phyloP scores from a whole-genome alignment of 352 stramenopile genomes.

The Nothophytophthora sp. region DNA sequence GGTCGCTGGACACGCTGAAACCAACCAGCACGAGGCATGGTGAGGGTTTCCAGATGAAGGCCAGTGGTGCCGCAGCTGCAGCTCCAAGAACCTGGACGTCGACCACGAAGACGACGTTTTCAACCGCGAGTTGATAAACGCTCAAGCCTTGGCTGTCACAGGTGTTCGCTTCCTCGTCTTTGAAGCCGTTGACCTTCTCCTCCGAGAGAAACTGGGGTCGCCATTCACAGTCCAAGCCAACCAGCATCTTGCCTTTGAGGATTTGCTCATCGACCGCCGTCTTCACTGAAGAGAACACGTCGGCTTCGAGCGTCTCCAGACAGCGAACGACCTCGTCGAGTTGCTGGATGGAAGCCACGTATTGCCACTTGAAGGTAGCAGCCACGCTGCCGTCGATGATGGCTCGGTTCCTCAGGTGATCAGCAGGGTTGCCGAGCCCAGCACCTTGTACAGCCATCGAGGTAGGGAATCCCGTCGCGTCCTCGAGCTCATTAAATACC shows the following conservation, averaged over 20 bases:
- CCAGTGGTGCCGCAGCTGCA: constrained; percentile 33
- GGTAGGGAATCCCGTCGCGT: background rate
- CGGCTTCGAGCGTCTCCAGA: constrained; percentile 12
- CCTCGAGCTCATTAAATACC: constrained; percentile 1
- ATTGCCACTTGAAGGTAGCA: constrained; percentile 34
- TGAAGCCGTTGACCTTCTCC: background rate
- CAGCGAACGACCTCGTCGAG: constrained; percentile 25
- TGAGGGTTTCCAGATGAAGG: constrained; percentile 34
- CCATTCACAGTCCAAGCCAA: constrained; percentile 74
- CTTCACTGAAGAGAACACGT: background rate
- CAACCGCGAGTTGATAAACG: constrained; percentile 53
- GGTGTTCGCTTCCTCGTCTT: too few species aligned
- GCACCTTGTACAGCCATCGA: background rate
- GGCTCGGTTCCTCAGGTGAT: constrained; percentile 33
- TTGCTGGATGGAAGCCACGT: constrained; percentile 23
- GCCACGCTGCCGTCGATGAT: background rate
- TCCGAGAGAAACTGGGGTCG: constrained; percentile 46
- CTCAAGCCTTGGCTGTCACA: constrained; percentile 45
- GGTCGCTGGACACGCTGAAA: constrained; percentile 57
- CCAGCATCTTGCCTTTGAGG: constrained; percentile 21
- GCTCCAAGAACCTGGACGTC: constrained; percentile 53
- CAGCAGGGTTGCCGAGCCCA: constrained; percentile 9
- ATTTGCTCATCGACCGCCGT: constrained; percentile 2
- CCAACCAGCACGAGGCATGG: constrained; percentile 45
- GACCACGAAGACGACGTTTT: constrained; percentile 48